These are phyloP conservation scores for Suillus paluster DNA, from an alignment of 768 basidiomycete species.

Conservation along the genomic window DNA sequence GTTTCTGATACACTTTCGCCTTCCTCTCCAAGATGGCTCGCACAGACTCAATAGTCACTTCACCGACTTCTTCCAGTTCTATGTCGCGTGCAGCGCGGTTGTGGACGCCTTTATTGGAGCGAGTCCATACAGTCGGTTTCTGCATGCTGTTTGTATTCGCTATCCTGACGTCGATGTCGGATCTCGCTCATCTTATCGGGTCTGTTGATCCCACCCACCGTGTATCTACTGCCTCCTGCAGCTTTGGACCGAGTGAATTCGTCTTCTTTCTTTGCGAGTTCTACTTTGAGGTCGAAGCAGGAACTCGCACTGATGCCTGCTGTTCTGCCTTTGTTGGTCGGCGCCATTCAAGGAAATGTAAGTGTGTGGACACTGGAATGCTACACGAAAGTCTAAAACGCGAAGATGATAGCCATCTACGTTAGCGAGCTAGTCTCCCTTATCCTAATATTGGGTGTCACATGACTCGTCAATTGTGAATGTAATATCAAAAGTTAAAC, in stretches of 20 bases:
- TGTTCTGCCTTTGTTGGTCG: slow-evolving; percentile 59
- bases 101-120: slow-evolving; percentile 75
- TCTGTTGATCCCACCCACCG: slow-evolving; percentile 65
- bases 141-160: no score
- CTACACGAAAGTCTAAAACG: no score
- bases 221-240: slow-evolving; percentile 50
- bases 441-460: no score
- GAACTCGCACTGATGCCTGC: slow-evolving; percentile 74
- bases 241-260: slow-evolving; percentile 70
- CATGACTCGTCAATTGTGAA: no score
- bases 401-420: no score
- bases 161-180: no score
- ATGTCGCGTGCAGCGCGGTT: slow-evolving; percentile 67
- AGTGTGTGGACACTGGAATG: no score
- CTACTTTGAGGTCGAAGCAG: slow-evolving; percentile 80
- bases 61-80: slow-evolving; percentile 71
- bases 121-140: slow-evolving; percentile 82
- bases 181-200: slow-evolving; percentile 86
- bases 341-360: slow-evolving; percentile 40
- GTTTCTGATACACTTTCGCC: slow-evolving; percentile 78
- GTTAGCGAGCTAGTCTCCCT: no score
- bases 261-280: slow-evolving; percentile 52
- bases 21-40: slow-evolving; percentile 76
- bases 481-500: no score
- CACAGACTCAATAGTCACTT: slow-evolving; percentile 72